Percentiles rank a stretch among this genome's conserved stretches.
These are phyloP conservation scores for Cryphonectria radicalis DNA, from an alignment of 2,329 filamentous ascomycete species.

Conservation along the genomic window DNA sequence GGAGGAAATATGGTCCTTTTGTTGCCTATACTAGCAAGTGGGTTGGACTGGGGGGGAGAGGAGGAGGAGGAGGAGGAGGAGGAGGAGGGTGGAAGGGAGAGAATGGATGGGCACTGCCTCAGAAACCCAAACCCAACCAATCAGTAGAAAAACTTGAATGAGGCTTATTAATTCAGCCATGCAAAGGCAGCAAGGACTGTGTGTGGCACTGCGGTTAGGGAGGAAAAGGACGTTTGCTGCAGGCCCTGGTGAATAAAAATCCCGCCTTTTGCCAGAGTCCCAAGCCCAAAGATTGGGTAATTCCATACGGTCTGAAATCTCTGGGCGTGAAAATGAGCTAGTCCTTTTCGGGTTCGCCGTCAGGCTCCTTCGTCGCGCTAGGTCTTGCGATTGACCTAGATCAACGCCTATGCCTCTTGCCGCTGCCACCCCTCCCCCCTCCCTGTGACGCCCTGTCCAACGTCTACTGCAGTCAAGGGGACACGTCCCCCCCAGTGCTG, in stretches of 20 bases:
- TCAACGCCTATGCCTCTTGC: background rate
- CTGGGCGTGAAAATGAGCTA: background rate
- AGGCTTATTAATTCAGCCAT: background rate
- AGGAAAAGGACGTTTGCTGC: background rate
- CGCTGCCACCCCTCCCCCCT: background rate
- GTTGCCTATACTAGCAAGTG: constrained; percentile 4
- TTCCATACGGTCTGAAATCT: constrained; percentile 2
- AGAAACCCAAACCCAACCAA: background rate
- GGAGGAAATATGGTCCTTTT: background rate
- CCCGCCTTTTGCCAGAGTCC: background rate
- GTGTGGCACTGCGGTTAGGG: background rate
- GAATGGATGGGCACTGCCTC: background rate
- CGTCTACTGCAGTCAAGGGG: background rate
- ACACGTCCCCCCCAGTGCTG: background rate
- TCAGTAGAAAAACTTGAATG: background rate
- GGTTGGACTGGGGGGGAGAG: background rate
- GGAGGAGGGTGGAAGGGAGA: background rate
- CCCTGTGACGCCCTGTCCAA: background rate
- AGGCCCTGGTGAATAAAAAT: background rate
- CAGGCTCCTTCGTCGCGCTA: constrained; percentile 6
- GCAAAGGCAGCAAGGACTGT: background rate
- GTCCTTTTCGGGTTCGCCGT: constrained; percentile 3
- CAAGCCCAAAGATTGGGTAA: background rate
- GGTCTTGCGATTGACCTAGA: background rate
- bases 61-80: no score